Evolutionary conservation across 176 grass and related monocot genomes (phyloP).

Genomic region (Ensete ventricosum): DNA sequence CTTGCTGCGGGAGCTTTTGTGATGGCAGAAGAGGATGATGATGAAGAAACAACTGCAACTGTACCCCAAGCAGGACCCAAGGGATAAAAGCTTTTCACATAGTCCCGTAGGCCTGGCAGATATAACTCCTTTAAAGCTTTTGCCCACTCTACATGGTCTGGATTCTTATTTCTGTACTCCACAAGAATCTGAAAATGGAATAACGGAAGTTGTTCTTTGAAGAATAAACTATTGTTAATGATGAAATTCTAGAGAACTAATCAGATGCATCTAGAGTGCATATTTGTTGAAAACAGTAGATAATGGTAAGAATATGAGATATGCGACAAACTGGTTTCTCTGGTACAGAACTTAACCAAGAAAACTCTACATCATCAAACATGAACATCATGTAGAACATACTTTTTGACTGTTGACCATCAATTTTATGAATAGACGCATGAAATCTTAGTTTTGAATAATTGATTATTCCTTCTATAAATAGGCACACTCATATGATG

Average conservation of each 20-base stretch:
- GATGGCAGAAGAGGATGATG: conserved; percentile 30
- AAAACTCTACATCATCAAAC: too few species aligned
- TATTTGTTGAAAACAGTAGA: neutral
- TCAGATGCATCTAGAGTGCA: neutral
- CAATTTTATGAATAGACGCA: too few species aligned
- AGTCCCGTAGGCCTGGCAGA: conserved; percentile 68
- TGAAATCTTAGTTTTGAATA: too few species aligned
- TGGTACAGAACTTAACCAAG: too few species aligned
- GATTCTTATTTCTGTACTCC: conserved; percentile 84
- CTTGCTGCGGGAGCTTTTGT: conserved; percentile 42
- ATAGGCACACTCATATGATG: too few species aligned
- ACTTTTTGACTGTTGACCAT: too few species aligned
- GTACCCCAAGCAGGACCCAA: conserved; percentile 72
- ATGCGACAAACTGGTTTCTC: too few species aligned
- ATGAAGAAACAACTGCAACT: conserved; percentile 19
- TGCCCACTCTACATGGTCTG: conserved; percentile 90
- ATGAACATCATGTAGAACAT: too few species aligned
- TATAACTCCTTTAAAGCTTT: conserved; percentile 98
- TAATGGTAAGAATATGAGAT: neutral
- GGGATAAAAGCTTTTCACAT: conserved; percentile 77
- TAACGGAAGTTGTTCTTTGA: neutral
- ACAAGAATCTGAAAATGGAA: conserved; percentile 56
- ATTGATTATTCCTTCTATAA: too few species aligned
- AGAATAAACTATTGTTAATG: neutral
- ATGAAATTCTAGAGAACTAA: neutral